phyloP scores from a whole-genome alignment of 179 eudicot genomes.

The Spergularia azorica region DNA sequence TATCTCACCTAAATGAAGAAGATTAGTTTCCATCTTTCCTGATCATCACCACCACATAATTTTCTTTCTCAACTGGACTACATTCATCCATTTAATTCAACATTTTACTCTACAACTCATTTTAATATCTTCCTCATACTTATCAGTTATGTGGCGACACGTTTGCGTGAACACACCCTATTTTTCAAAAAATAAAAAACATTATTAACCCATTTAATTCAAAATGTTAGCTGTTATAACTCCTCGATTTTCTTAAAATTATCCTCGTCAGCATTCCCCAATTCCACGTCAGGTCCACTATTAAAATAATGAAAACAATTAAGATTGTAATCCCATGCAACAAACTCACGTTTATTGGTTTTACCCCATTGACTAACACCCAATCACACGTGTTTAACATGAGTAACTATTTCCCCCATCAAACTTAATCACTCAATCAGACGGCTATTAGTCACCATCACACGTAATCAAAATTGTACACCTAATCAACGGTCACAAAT shows the following conservation, averaged over 20 bases:
- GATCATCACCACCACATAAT: not conserved
- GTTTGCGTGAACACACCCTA: conserved; percentile 32
- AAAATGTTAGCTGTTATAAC: no score
- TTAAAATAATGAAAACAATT: not conserved
- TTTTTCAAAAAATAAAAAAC: not conserved
- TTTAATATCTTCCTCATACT: conserved; percentile 1
- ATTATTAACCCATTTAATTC: not conserved
- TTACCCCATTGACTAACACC: not conserved
- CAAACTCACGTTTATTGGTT: conserved; percentile 7
- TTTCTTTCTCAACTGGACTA: not conserved
- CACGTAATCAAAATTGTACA: conserved; percentile 2
- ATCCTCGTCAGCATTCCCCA: conserved; percentile 31
- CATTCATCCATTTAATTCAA: not conserved
- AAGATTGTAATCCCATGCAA: not conserved
- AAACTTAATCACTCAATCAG: conserved; percentile 8
- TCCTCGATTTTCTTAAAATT: not conserved
- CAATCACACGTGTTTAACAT: conserved; percentile 26
- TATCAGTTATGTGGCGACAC: conserved; percentile 51
- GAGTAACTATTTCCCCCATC: not conserved
- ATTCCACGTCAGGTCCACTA: not conserved
- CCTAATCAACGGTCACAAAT: conserved; percentile 18
- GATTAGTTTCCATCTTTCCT: conserved; percentile 1
- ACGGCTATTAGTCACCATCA: conserved; percentile 20
- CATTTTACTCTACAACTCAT: not conserved
- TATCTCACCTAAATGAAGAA: no score